Evolutionary conservation across 2,329 filamentous ascomycete species (phyloP).

Genomic region (Cadophora luteo-olivacea): DNA sequence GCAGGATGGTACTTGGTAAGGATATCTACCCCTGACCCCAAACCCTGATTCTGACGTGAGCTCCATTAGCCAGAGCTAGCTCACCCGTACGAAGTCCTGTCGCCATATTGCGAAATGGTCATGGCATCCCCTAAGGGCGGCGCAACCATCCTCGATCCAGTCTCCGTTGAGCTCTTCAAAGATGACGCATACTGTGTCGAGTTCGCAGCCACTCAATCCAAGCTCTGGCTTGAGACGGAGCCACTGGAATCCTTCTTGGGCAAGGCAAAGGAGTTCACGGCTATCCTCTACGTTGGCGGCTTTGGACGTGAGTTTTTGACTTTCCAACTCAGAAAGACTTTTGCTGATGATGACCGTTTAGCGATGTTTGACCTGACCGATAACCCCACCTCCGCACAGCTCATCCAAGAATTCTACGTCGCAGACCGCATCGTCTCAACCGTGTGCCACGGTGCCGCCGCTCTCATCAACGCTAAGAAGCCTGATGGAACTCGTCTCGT

Average conservation of each 20-base stretch:
- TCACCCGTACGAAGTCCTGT: constrained; percentile 51
- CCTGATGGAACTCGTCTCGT: constrained; percentile 60
- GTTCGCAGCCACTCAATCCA: constrained; percentile 52
- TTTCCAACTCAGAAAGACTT: not conserved
- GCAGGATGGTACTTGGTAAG: constrained; percentile 58
- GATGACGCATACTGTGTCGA: constrained; percentile 47
- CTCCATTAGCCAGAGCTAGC: constrained; percentile 52
- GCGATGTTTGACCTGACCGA: constrained; percentile 72
- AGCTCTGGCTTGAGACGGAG: constrained; percentile 58
- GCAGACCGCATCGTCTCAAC: constrained; percentile 66
- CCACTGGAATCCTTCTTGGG: constrained; percentile 54
- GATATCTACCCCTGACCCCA: not conserved
- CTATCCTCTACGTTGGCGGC: constrained; percentile 62
- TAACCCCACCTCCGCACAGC: constrained; percentile 58
- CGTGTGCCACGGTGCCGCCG: constrained; percentile 72
- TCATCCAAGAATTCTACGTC: constrained; percentile 67
- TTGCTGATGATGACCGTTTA: constrained; percentile 14
- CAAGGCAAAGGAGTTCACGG: constrained; percentile 56
- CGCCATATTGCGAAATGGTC: constrained; percentile 48
- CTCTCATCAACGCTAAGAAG: constrained; percentile 62
- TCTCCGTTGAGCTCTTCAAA: constrained; percentile 51
- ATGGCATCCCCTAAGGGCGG: constrained; percentile 52
- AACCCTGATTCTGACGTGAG: not conserved
- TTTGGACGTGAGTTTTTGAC: constrained; percentile 56
- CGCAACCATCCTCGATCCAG: constrained; percentile 50